These are phyloP conservation scores for Fusarium ramigenum DNA, from an alignment of 2,329 filamentous ascomycete genomes.

Conservation along the genomic window DNA sequence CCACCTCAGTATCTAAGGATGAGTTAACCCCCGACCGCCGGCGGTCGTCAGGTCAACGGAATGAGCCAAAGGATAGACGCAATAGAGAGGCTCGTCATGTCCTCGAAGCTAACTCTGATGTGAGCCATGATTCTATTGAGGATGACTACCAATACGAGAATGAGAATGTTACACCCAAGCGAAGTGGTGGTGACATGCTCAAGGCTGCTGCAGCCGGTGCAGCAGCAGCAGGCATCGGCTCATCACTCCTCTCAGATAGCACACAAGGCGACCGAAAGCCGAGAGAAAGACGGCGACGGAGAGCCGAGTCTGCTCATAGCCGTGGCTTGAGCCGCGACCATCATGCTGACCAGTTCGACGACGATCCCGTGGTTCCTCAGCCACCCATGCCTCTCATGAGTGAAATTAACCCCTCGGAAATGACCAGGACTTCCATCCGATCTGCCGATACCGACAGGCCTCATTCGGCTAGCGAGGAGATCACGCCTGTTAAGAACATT, in stretches of 20 bases:
- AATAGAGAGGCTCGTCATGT: slow-evolving; percentile 66
- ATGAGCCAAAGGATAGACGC: slow-evolving; percentile 56
- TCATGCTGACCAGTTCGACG: slow-evolving; percentile 61
- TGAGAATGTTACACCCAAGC: slow-evolving; percentile 57
- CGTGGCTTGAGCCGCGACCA: slow-evolving; percentile 56
- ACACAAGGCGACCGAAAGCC: slow-evolving; percentile 62
- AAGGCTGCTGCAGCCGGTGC: slow-evolving; percentile 58
- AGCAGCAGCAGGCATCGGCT: slow-evolving; percentile 51
- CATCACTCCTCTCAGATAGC: slow-evolving; percentile 48
- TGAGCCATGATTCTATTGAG: slow-evolving; percentile 59
- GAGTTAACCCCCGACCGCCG: slow-evolving; percentile 68
- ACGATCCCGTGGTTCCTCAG: slow-evolving; percentile 65
- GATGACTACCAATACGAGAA: slow-evolving; percentile 50
- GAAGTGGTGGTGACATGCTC: slow-evolving; percentile 54
- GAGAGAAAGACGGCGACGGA: slow-evolving; percentile 60
- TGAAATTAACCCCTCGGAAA: slow-evolving; percentile 83
- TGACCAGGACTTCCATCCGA: slow-evolving; percentile 87
- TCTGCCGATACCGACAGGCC: slow-evolving; percentile 82
- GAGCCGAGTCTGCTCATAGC: slow-evolving; percentile 59
- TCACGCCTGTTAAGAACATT: slow-evolving; percentile 70
- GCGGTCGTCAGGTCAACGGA: slow-evolving; percentile 67
- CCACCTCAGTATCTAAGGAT: slow-evolving; percentile 63
- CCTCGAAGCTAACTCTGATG: slow-evolving; percentile 59
- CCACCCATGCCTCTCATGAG: slow-evolving; percentile 91
- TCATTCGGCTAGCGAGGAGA: slow-evolving; percentile 71